phyloP scores from a whole-genome alignment of 208 protist species.

The Entamoeba histolytica region DNA sequence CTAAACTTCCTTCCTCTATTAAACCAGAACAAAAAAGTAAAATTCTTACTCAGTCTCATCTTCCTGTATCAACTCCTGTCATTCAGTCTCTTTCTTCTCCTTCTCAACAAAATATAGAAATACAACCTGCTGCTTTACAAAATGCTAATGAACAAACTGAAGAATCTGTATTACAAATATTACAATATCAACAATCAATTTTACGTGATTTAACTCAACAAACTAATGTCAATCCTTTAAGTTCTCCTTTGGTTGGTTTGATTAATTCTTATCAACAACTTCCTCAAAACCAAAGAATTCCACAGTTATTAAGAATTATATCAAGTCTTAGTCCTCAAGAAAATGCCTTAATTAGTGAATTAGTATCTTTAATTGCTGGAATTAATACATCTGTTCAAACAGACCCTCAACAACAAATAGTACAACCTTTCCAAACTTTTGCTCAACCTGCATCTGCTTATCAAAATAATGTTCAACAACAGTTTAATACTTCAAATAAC shows the following conservation, averaged over 20 bases:
- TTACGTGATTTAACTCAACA: neutral
- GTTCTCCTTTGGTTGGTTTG: neutral
- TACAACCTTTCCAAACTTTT: neutral
- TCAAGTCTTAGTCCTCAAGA: neutral
- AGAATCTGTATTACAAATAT: neutral
- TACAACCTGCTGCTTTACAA: neutral
- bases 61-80: neutral
- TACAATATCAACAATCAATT: neutral
- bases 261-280: neutral
- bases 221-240: neutral
- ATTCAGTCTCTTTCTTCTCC: neutral
- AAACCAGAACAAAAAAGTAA: neutral
- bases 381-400: neutral
- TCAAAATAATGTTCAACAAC: neutral
- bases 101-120: neutral
- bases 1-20: neutral
- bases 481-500: too few relatives aligned
- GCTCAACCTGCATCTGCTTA: neutral
- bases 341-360: neutral
- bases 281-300: neutral
- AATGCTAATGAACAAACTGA: neutral
- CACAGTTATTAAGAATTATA: neutral
- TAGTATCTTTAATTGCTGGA: neutral
- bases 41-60: neutral
- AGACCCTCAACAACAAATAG: neutral